phyloP scores from a whole-genome alignment of 306 rosid genomes.

The Prunus campanulata region DNA sequence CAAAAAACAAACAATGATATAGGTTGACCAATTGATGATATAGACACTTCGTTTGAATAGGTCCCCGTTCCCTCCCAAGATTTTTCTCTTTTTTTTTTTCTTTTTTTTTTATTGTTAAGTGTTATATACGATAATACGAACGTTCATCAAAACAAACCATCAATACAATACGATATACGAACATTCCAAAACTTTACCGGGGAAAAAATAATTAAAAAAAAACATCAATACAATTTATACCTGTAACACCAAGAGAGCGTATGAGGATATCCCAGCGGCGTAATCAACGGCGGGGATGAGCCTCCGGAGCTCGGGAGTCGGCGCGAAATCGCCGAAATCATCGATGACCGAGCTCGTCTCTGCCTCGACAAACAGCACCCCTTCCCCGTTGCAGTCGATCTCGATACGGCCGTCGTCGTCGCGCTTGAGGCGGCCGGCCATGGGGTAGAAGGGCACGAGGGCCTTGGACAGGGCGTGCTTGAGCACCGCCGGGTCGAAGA shows the following conservation, averaged over 20 bases:
- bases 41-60: too few relatives aligned
- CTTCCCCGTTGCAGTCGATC: conserved; percentile 66
- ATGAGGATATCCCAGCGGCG: conserved; percentile 52
- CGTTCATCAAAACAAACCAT: too few relatives aligned
- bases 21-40: too few relatives aligned
- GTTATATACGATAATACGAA: too few relatives aligned
- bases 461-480: conserved; percentile 65
- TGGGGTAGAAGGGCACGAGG: conserved; percentile 71
- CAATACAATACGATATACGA: too few relatives aligned
- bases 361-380: conserved; percentile 76
- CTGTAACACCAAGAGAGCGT: conserved; percentile 68
- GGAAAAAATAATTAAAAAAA: too few relatives aligned
- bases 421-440: conserved; percentile 70
- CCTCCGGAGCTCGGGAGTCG: conserved; percentile 74
- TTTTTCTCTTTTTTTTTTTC: too few relatives aligned
- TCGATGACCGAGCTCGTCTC: conserved; percentile 43
- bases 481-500: conserved; percentile 48
- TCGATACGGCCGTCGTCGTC: conserved; percentile 78
- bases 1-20: too few relatives aligned
- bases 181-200: too few relatives aligned
- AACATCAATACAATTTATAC: conserved; percentile 17
- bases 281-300: conserved; percentile 79
- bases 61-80: too few relatives aligned
- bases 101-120: too few relatives aligned
- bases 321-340: conserved; percentile 83